Evolutionary conservation across 176 grass and related monocot genomes (phyloP), one percentile per base, ranked within the genome.

Genomic region (Ananas comosus): DNA sequence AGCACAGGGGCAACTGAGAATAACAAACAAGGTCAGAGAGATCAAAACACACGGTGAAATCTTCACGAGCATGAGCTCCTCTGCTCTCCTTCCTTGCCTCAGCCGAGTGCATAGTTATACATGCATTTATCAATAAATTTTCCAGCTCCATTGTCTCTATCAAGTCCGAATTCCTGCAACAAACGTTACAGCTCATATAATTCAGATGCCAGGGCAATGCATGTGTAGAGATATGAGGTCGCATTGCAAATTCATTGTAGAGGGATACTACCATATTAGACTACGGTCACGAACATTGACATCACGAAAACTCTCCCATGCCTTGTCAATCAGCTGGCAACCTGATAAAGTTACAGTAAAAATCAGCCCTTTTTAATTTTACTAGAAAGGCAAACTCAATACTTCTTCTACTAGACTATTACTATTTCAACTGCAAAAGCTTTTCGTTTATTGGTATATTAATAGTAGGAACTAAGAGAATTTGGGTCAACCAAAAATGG

Each of bases 61-160:
- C 88, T 80, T 96, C 92, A 18, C 88, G 88, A 80, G 92, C 92
- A 79, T 96, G 92, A 69, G 92, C 92, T 67, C 92, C 88, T 78
- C 92, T 83, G 52, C 92, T 96, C 78, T 96, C 92, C 70, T 96
- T 91, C 73, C 88, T 85, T 70, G 92, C 92, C 79, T 96, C 92
- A 1, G 92, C 88, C 50, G 92, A 96, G 78, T 91, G 48, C 88
- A 96, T 96, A 61, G 88, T 96, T 76, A 96, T 83, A 73, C 72
- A 89, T 80, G 92, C 92, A 76, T 96, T 96, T 70, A 96, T 96
- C 77, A 96, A 76, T 9, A 96, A 76, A 77, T 96, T 96, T 80
- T 96, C 88, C 53, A 96, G 74, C 70, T 96, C 92, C 42, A 96
- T 59, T 67, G 92, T 91, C 81, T 96, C 92, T 67, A 96, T 87